A percentile compares a stretch with the other conserved stretches of the same genome.
Conservation (phyloP, 164 flowering plant species). For the Litsea cubeba region DNA sequence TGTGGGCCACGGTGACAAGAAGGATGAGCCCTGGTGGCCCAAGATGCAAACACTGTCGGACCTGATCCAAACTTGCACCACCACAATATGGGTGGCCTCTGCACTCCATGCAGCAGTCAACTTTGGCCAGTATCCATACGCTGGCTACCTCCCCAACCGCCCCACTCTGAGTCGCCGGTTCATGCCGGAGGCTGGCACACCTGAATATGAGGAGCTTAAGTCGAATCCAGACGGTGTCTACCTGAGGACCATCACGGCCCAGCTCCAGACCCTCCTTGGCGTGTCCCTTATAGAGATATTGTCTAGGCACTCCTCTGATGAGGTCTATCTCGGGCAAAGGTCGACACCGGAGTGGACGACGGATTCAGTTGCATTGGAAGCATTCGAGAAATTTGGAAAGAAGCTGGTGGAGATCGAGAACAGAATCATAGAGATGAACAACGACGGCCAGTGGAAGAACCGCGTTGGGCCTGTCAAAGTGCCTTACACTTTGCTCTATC, state of each 20-base stretch:
- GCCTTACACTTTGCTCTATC: constrained; percentile 75
- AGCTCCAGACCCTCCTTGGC: constrained; percentile 67
- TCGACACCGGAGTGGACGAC: constrained; percentile 60
- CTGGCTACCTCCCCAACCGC: constrained; percentile 82
- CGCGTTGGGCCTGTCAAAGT: constrained; percentile 64
- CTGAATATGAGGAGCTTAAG: constrained; percentile 62
- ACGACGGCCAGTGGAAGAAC: constrained; percentile 46
- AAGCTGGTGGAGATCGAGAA: constrained; percentile 52
- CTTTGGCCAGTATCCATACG: constrained; percentile 87
- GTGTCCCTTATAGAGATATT: constrained; percentile 67
- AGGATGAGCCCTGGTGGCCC: constrained; percentile 80
- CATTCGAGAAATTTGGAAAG: constrained; percentile 52
- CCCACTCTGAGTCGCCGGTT: constrained; percentile 76
- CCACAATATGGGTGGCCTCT: constrained; percentile 81
- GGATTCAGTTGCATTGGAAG: constrained; percentile 43
- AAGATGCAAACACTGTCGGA: constrained; percentile 48
- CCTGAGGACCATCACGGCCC: constrained; percentile 68
- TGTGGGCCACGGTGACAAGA: constrained; percentile 73
- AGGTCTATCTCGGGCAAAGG: constrained; percentile 75
- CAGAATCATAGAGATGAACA: constrained; percentile 46
- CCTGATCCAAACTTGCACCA: constrained; percentile 55
- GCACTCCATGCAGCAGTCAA: constrained; percentile 92
- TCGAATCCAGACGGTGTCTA: constrained; percentile 49
- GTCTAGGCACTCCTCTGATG: constrained; percentile 76
- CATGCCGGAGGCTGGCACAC: constrained; percentile 75